Percentiles rank a stretch among this genome's conserved stretches.
phyloP scores from a whole-genome alignment of 768 basidiomycete genomes.

The Podaxis sp. region DNA sequence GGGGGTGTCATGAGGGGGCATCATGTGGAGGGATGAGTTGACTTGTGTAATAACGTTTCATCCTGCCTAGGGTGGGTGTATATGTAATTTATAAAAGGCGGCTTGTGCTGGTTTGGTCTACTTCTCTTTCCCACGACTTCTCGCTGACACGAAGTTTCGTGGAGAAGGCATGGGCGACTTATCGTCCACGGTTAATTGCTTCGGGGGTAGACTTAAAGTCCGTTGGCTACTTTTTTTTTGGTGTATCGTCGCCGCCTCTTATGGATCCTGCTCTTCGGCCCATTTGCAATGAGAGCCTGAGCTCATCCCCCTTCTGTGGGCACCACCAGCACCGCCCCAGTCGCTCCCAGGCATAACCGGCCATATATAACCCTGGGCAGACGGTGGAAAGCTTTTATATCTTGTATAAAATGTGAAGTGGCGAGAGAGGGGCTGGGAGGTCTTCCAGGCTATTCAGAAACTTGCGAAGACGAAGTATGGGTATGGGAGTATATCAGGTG shows the following conservation, averaged over 20 bases:
- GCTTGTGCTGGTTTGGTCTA: background rate
- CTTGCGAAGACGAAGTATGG: slow-evolving; percentile 40
- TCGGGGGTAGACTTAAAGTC: background rate
- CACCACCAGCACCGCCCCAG: background rate
- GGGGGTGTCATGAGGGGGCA: background rate
- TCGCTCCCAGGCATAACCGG: background rate
- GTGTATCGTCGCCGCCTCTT: background rate
- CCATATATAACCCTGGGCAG: slow-evolving; percentile 22
- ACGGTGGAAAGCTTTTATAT: slow-evolving; percentile 51
- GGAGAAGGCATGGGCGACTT: background rate
- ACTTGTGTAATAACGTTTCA: background rate
- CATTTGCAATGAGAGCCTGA: background rate
- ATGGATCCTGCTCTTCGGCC: background rate
- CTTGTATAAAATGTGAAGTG: slow-evolving; percentile 44
- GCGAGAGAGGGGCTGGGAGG: slow-evolving; percentile 48
- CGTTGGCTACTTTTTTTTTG: background rate
- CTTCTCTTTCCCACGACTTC: background rate
- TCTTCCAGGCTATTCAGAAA: slow-evolving; percentile 45
- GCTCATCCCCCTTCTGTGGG: background rate
- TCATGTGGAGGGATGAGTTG: background rate
- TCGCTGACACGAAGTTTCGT: background rate
- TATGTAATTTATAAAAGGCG: background rate
- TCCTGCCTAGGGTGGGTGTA: too few relatives aligned
- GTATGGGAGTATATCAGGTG: slow-evolving; percentile 38
- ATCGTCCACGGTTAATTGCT: background rate